phyloP scores from a whole-genome alignment of 2,329 filamentous ascomycete genomes.

The Ophiostoma sp. region DNA sequence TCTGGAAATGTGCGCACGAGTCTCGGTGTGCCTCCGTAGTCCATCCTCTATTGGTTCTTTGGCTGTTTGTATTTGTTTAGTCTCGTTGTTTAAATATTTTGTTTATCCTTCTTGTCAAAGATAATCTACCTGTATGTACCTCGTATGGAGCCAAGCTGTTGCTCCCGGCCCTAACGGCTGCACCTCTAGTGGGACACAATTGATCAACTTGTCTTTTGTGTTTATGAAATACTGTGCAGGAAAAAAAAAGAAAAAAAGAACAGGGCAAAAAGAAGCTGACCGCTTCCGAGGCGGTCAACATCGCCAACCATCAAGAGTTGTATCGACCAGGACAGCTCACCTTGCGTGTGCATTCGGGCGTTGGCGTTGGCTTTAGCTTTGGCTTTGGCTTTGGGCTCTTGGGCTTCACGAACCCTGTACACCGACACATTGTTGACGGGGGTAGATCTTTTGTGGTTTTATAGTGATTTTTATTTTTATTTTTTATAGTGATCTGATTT shows the following conservation, averaged over 20 bases:
- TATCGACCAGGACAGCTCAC: background rate
- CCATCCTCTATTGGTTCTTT: background rate
- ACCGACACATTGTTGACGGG: background rate
- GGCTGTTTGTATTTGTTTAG: no score
- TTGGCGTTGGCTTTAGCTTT: no score
- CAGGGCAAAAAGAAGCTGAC: background rate
- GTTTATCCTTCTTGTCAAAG: no score
- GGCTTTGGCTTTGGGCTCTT: background rate
- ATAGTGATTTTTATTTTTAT: no score
- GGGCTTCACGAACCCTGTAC: background rate
- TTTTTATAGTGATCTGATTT: no score
- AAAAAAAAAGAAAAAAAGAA: no score
- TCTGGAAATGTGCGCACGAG: background rate
- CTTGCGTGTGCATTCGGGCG: background rate
- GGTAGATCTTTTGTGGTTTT: background rate
- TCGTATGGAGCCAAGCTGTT: background rate
- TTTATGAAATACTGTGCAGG: no score
- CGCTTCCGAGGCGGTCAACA: background rate
- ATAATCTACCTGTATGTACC: background rate
- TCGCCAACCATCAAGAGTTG: background rate
- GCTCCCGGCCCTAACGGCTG: conserved; percentile 13
- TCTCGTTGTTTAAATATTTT: no score
- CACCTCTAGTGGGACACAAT: conserved; percentile 13
- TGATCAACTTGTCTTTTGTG: background rate
- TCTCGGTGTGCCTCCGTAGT: background rate